Percentiles rank a stretch among this genome's conserved stretches.
These are phyloP conservation scores for Prasinococcaceae sp. DNA, from an alignment of 139 green algal genomes.

Conservation along the genomic window DNA sequence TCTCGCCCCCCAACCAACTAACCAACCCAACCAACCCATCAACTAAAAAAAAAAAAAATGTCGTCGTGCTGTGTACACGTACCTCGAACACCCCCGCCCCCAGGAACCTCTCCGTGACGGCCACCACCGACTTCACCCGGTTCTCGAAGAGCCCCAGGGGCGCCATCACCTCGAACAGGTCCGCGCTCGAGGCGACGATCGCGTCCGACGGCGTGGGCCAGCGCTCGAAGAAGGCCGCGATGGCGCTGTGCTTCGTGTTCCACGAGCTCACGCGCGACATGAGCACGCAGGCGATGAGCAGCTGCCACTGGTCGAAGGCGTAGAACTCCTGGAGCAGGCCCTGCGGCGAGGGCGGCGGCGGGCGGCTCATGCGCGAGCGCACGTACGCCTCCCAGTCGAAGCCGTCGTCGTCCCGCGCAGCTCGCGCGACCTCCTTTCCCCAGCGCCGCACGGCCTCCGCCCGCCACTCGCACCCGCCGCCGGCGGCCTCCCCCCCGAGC, in stretches of 20 bases:
- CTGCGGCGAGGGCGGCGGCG: background rate
- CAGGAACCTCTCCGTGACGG: constrained; percentile 7
- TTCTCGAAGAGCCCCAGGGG: constrained; percentile 17
- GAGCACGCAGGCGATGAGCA: constrained; percentile 13
- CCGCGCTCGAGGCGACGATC: background rate
- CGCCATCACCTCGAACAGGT: constrained; percentile 9
- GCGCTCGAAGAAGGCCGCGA: constrained; percentile 17
- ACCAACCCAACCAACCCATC: no score
- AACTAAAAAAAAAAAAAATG: no score
- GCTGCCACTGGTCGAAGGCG: constrained; percentile 19
- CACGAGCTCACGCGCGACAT: constrained; percentile 17
- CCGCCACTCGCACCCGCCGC: no score
- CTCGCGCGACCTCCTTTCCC: no score
- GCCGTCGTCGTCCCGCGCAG: background rate
- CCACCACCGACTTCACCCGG: constrained; percentile 8
- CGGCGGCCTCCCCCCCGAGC: no score
- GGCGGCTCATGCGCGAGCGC: background rate
- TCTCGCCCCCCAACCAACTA: no score
- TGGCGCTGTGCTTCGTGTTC: constrained; percentile 12
- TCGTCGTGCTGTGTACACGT: no score
- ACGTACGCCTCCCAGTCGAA: constrained; percentile 3
- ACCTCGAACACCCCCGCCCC: constrained; percentile 2
- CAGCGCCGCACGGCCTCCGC: no score
- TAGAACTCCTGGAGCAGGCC: constrained; percentile 24
- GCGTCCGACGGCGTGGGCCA: constrained; percentile 14